Base-by-base conservation (phyloP, 2,329 filamentous ascomycete species). In the Stromatinia cepivora region DNA sequence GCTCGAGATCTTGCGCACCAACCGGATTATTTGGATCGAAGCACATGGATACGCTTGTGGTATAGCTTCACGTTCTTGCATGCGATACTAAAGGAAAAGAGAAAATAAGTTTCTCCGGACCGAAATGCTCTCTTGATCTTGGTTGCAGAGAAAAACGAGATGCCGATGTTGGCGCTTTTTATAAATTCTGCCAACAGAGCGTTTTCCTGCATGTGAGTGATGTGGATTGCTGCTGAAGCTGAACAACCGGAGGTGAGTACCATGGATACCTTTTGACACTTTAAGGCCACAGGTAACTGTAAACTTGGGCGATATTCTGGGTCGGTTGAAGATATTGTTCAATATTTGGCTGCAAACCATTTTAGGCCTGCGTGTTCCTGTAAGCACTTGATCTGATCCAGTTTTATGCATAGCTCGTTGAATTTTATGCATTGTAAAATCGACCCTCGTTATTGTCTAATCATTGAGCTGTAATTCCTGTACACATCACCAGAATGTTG, bases 1-100 rank as follows among this genome's bases (percentile, higher is more conserved):
- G n/a, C 31, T 42, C n/a, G 22, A 52, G 25, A 42, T 67, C 54
- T 67, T 67, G 64, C 66, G 66, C 66, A 45, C 66, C 54, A 67
- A 67, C 56, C 66, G 56, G 66, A 67, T 53, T 39, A 52, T 61
- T 48, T 54, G 28, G n/a, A 64, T n/a, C 45, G 45, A 67, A 42
- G 25, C 22, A 53, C 6, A 31, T 3, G 52, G 34, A 52, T 48
- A 64, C 46, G 48, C 61, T 64, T 64, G 61, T 39, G 61, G 61
- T 39, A 52, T 64, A 64, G 61, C 61, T 39, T 52, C 46, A 52
- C 17, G 9, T 42, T 25, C 46, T 42, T 52, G 46, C 28, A 65
- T 39, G 28, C 11, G 4, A 54, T 62, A 22, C 9, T 46, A 45
- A 36, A 63, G n/a, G 7, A 15, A 25, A 53, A 46, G 39, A 59